Conservation (phyloP, 768 basidiomycete species). For the Psilocybe tampanensis region DNA sequence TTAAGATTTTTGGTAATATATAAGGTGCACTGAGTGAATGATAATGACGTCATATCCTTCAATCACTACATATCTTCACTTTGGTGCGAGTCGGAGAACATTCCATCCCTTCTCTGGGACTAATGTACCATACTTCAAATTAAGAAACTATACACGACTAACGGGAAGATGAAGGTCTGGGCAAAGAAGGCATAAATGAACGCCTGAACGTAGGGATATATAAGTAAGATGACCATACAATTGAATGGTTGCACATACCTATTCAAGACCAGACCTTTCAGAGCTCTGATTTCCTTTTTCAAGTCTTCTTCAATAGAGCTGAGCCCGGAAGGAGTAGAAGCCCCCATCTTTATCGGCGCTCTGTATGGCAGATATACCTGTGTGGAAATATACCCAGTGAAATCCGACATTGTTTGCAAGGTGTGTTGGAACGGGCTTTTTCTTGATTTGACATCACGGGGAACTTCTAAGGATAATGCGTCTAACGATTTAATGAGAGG, state of each 20-base stretch:
- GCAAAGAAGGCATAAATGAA: constrained; percentile 40
- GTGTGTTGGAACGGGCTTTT: constrained; percentile 57
- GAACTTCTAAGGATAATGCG: constrained; percentile 37
- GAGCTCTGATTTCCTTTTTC: constrained; percentile 69
- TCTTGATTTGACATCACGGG: constrained; percentile 30
- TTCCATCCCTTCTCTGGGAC: not conserved
- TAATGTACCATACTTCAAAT: too few relatives aligned
- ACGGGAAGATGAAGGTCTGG: constrained; percentile 16
- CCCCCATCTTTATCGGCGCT: constrained; percentile 27
- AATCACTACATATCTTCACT: too few relatives aligned
- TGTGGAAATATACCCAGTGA: constrained; percentile 79
- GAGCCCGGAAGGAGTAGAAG: constrained; percentile 26
- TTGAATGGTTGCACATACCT: constrained; percentile 43
- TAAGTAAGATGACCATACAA: not conserved
- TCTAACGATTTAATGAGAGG: constrained; percentile 39
- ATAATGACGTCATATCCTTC: too few relatives aligned
- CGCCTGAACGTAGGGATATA: constrained; percentile 28
- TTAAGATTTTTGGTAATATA: too few relatives aligned
- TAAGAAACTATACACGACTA: too few relatives aligned
- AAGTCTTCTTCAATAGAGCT: constrained; percentile 67
- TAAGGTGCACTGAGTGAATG: too few relatives aligned
- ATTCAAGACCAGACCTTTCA: constrained; percentile 81
- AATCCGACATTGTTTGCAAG: constrained; percentile 65
- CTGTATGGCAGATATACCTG: constrained; percentile 65
- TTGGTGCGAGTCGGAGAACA: too few relatives aligned